These are phyloP conservation scores for Curvularia sp. DNA, from an alignment of 2,329 filamentous ascomycete species.

Conservation along the genomic window DNA sequence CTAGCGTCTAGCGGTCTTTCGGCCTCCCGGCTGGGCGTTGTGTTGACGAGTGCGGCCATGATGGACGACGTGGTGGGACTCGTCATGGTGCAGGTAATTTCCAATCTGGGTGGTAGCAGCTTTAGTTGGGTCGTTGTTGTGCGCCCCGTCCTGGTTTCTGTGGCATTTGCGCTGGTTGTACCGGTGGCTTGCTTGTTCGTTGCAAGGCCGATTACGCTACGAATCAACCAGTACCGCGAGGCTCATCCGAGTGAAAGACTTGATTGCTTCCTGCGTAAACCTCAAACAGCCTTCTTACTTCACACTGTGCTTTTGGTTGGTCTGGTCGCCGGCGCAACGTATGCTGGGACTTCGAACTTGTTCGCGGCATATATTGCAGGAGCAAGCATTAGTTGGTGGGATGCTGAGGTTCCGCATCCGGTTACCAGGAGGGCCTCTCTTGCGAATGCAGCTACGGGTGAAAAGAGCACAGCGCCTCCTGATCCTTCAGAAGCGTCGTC, in stretches of 20 bases:
- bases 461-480: not conserved
- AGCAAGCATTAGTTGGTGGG: conserved; percentile 67
- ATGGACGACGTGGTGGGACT: conserved; percentile 82
- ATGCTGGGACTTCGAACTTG: conserved; percentile 68
- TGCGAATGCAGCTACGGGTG: not conserved
- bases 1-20: conserved; percentile 66
- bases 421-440: not conserved
- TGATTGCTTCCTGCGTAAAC: conserved; percentile 33
- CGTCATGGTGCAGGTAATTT: conserved; percentile 78
- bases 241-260: conserved; percentile 28
- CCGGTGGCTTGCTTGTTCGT: conserved; percentile 59
- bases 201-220: conserved; percentile 53
- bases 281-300: conserved; percentile 53
- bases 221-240: conserved; percentile 46
- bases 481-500: not conserved
- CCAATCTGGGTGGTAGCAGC: conserved; percentile 63
- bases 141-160: conserved; percentile 61
- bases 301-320: conserved; percentile 62
- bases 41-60: conserved; percentile 77
- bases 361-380: conserved; percentile 69
- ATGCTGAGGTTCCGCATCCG: conserved; percentile 49
- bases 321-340: conserved; percentile 61
- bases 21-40: conserved; percentile 64
- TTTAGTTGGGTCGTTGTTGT: conserved; percentile 56
- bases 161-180: conserved; percentile 60